phyloP scores from a whole-genome alignment of 495 filamentous ascomycete genomes.

The Apiosordaria backusii region DNA sequence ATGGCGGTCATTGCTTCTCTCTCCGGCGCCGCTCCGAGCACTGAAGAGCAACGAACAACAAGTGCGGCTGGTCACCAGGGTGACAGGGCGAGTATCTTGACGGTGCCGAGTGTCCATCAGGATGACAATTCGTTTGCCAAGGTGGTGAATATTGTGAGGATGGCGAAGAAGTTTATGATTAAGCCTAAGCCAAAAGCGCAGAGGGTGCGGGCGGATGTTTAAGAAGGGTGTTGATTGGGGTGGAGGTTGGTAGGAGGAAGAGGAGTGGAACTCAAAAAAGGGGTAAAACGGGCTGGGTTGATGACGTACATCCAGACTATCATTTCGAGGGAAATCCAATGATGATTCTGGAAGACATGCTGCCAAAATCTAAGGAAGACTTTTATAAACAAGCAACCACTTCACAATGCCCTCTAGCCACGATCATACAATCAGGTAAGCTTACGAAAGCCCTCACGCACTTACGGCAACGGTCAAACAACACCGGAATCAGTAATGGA shows the following conservation, averaged over 20 bases:
- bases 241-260: background rate
- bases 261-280: too few relatives aligned
- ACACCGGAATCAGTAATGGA: too few relatives aligned
- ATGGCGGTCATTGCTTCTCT: constrained; percentile 11
- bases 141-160: background rate
- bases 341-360: too few relatives aligned
- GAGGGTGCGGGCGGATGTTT: background rate
- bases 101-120: background rate
- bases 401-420: too few relatives aligned
- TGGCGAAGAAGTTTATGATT: background rate
- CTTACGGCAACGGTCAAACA: too few relatives aligned
- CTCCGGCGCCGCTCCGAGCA: background rate
- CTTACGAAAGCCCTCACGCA: too few relatives aligned
- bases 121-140: background rate
- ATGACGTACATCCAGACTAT: too few relatives aligned
- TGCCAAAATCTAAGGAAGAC: too few relatives aligned
- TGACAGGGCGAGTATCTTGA: background rate
- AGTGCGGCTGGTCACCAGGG: background rate
- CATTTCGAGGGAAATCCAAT: too few relatives aligned
- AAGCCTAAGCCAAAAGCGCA: background rate
- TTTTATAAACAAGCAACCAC: too few relatives aligned
- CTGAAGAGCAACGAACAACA: background rate
- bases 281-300: too few relatives aligned
- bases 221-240: background rate
- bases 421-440: too few relatives aligned